Evolutionary conservation across 305 asterid genomes (phyloP).

Genomic region (Ajuga reptans): DNA sequence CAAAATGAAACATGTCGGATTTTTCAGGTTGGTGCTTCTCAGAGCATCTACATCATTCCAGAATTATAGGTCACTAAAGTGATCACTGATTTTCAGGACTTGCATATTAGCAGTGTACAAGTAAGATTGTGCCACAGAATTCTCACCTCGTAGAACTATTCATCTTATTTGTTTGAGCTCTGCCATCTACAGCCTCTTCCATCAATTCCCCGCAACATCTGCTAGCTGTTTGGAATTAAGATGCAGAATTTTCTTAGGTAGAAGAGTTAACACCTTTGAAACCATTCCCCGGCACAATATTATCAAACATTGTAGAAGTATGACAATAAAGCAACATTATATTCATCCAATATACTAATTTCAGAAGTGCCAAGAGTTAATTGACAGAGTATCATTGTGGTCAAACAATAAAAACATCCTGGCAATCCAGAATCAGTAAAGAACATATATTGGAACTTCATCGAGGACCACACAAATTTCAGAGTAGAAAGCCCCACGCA

Average conservation of each 20-base stretch:
- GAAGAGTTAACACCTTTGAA: slow-evolving; percentile 25
- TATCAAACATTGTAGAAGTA: neutral
- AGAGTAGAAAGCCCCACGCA: neutral
- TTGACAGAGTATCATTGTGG: neutral
- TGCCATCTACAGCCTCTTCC: slow-evolving; percentile 21
- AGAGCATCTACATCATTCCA: slow-evolving; percentile 30
- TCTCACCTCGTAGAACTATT: slow-evolving; percentile 26
- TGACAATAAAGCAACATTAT: neutral
- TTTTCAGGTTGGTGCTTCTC: slow-evolving; percentile 26
- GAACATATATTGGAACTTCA: neutral
- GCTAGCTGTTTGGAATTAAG: slow-evolving; percentile 22
- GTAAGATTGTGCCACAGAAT: slow-evolving; percentile 16
- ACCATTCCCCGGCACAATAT: slow-evolving; percentile 30
- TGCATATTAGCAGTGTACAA: slow-evolving; percentile 16
- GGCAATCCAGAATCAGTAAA: neutral
- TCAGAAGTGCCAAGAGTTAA: slow-evolving; percentile 9
- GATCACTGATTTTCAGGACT: slow-evolving; percentile 10
- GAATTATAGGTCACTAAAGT: slow-evolving; percentile 21
- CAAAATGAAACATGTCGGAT: slow-evolving; percentile 28
- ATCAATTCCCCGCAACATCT: slow-evolving; percentile 21
- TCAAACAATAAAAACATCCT: slow-evolving; percentile 10
- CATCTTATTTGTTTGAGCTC: slow-evolving; percentile 21
- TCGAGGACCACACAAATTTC: slow-evolving; percentile 1
- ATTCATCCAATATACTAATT: neutral
- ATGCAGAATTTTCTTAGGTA: slow-evolving; percentile 17